Conservation (phyloP, 2,329 filamentous ascomycete genomes). For the Cryphonectria japonica region DNA sequence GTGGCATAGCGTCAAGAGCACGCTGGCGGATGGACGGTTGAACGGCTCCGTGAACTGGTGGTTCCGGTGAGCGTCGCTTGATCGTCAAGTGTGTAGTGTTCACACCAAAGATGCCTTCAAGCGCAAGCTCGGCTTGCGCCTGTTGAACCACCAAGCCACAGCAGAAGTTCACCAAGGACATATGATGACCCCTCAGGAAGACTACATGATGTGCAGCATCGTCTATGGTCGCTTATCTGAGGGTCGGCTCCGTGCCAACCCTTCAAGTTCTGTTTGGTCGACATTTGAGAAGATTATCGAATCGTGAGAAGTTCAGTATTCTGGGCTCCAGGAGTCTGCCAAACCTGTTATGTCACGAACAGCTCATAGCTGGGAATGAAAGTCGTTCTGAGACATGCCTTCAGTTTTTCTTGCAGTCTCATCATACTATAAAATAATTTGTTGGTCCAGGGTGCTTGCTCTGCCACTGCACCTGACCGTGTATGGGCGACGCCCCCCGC, state of each 20-base stretch:
- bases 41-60: slow-evolving; percentile 72
- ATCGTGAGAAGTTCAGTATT: not conserved
- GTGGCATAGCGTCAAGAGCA: slow-evolving; percentile 83
- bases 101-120: not conserved
- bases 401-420: not conserved
- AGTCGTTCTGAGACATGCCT: not conserved
- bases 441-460: not conserved
- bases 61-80: slow-evolving; percentile 61
- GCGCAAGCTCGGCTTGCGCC: not conserved
- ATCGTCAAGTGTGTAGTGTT: not conserved
- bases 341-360: not conserved
- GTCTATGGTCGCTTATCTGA: no score
- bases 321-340: not conserved
- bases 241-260: no score
- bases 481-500: not conserved
- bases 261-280: no score
- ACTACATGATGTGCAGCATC: not conserved
- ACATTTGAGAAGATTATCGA: not conserved
- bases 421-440: not conserved
- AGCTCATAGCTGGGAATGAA: not conserved
- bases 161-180: not conserved
- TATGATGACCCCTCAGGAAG: not conserved
- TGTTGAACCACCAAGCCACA: not conserved
- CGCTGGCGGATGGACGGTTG: slow-evolving; percentile 47
- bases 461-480: not conserved